Conservation (phyloP, 139 green algal genomes). For the Chlorella sorokiniana region DNA sequence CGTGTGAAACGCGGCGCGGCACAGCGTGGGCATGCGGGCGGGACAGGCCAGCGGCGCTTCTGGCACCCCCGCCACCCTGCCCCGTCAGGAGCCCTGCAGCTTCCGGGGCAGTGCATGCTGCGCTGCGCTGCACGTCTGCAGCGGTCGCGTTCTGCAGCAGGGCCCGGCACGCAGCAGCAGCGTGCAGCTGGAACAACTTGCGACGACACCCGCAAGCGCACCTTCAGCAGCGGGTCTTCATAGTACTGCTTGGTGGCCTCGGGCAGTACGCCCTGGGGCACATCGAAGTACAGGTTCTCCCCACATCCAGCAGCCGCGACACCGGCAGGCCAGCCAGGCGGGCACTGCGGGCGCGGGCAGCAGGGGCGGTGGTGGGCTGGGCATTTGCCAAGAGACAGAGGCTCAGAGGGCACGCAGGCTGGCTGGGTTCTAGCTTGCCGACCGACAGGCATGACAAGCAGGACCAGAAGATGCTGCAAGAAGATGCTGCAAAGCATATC, state of each 20-base stretch:
- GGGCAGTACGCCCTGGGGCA: constrained; percentile 6
- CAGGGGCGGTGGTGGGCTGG: neutral
- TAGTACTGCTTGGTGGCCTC: constrained; percentile 39
- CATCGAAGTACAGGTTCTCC: constrained; percentile 32
- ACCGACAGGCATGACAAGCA: neutral
- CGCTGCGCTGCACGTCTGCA: no score
- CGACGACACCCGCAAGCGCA: neutral
- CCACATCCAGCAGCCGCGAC: neutral
- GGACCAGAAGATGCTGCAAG: neutral
- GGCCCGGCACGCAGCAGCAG: neutral
- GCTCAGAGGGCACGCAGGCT: neutral
- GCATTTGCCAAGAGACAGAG: no score
- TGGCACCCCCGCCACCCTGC: no score
- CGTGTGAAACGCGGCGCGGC: no score
- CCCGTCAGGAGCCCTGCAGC: neutral
- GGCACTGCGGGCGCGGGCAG: neutral
- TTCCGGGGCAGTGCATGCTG: neutral
- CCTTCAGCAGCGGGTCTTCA: constrained; percentile 31
- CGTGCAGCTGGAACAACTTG: neutral
- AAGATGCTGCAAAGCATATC: no score
- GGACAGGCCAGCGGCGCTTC: no score
- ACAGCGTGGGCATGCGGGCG: neutral
- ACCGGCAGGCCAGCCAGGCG: neutral
- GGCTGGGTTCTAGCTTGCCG: no score
- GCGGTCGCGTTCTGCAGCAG: neutral